A percentile compares a stretch with the other conserved stretches of the same genome.
Evolutionary conservation across 1,139 yeast species (phyloP).

Genomic region (Kurtzmaniella quercitrusa): DNA sequence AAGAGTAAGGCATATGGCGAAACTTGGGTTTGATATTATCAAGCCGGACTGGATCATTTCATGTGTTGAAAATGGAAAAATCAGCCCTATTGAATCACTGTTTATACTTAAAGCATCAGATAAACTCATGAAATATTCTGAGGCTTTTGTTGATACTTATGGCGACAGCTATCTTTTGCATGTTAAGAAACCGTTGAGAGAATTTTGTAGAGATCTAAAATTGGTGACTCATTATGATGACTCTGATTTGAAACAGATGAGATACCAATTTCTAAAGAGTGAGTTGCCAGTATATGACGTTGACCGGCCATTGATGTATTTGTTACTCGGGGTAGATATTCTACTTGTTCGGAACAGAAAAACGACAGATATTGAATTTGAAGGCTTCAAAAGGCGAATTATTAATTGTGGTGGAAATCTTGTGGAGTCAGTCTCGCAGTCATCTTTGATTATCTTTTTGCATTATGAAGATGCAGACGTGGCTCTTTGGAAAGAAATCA

Average conservation of each 20-base stretch:
- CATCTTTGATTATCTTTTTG: constrained; percentile 25
- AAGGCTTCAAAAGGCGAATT: constrained; percentile 19
- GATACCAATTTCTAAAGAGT: constrained; percentile 9
- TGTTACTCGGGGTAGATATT: constrained; percentile 21
- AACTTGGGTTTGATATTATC: constrained; percentile 54
- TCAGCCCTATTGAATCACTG: constrained; percentile 57
- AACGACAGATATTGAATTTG: constrained; percentile 6
- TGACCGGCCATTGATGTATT: constrained; percentile 15
- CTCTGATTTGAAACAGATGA: constrained; percentile 8
- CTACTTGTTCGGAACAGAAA: constrained; percentile 15
- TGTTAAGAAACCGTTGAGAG: constrained; percentile 10
- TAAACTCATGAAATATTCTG: constrained; percentile 14
- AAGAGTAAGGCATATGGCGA: constrained; percentile 38
- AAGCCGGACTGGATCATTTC: constrained; percentile 72
- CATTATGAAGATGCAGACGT: constrained; percentile 7
- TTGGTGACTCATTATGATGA: constrained; percentile 7
- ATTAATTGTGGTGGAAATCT: constrained; percentile 30
- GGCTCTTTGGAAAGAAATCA: constrained; percentile 7
- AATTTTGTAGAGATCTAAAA: background rate
- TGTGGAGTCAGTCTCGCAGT: constrained; percentile 10
- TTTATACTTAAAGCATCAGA: constrained; percentile 38
- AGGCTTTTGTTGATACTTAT: constrained; percentile 37
- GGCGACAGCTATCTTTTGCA: constrained; percentile 51
- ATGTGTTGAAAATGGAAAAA: constrained; percentile 40
- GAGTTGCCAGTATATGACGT: constrained; percentile 8